Evolutionary conservation across 306 rosid genomes (phyloP), one percentile per base, ranked within the genome.

Genomic region (Canavalia ensiformis): DNA sequence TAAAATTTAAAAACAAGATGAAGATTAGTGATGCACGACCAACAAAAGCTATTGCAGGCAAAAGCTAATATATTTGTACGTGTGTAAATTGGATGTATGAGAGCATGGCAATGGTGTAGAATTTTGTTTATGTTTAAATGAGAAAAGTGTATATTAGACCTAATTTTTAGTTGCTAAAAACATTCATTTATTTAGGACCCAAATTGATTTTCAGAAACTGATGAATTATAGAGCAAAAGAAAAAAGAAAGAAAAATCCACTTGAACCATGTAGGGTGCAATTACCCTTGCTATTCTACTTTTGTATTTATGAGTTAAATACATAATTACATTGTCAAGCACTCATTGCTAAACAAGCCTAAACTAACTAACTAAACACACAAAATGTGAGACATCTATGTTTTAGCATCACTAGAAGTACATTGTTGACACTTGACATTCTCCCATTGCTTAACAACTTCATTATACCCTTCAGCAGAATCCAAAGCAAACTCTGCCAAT

Each of bases 391-490:
- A 69, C 45, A 41, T 81, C 72, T 83, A 73, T 54, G 76, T 77
- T 47, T 28, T 57, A 33, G 37, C 55, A 44, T 84, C 74, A 34
- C 68, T 41, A 5, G 82, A 77, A 77, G 64, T 55, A 52, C 52
- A 29, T 29, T 72, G 29, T 68, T 68, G 90, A 74, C 67, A 69
- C 81, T 84, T 77, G 51, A 74, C 90, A 50, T 60, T 84, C 60
- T 90, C 88, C 92, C 90, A 89, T 81, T 90, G 90, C 79, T 82
- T 84, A 62, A 90, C 82, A 80, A 91, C 88, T 64, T 84, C 92
- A 42, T 67, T 77, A 56, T 94, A 94, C 12, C 89, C 94, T 52
- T 89, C 89, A 41, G 94, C 90, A 72, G 91, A 91, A 82, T 80
- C 56, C 65, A 83, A 58, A 47, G 95, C 81, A 78, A 89, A 91